Evolutionary conservation across 257 asterid species (phyloP), one percentile per base, ranked within the genome.

Genomic region (Ocimum tenuiflorum): DNA sequence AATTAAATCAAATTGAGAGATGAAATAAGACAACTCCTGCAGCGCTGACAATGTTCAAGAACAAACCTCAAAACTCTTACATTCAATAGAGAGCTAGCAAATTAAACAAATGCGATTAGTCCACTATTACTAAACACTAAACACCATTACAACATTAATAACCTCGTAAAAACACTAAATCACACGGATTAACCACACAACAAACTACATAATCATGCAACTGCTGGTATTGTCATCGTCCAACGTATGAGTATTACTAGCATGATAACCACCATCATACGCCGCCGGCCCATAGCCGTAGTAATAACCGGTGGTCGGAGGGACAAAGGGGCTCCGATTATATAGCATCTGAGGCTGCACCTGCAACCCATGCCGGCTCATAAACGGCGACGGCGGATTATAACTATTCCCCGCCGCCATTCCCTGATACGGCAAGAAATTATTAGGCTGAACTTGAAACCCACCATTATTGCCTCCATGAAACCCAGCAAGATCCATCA

Each of bases 401-500:
- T 31, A 31, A 31, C 36, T 7, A 38, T 11, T 38, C n/a, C 45
- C 45, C 45, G n/a, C 45, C n/a, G 1, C n/a, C 45, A 38, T 38
- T 38, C 45, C 45, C 45, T 11, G 12, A 11, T 8, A 38, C n/a
- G 3, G 12, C 6, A 68, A 54, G 13, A 54, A 71, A 24, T 63
- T 70, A 65, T 61, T 58, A 5, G 63, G 63, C 45, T 6, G 61
- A 3, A 29, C 14, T 29, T 60, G 52, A 10, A 45, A 62, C 8
- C 58, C 50, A 8, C 53, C 60, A 56, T 51, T 14, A 18, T 79
- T 74, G 8, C 84, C n/a, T n/a, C n/a, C 91, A 65, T 84, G 80
- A 31, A 86, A 82, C 6, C 95, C 88, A 36, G 90, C 96, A 60
- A 82, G 83, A 73, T 81, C 82, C 91, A 86, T 88, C 86, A 86